phyloP scores from a whole-genome alignment of 331 rosid genomes.

The Dryas integrifolia region DNA sequence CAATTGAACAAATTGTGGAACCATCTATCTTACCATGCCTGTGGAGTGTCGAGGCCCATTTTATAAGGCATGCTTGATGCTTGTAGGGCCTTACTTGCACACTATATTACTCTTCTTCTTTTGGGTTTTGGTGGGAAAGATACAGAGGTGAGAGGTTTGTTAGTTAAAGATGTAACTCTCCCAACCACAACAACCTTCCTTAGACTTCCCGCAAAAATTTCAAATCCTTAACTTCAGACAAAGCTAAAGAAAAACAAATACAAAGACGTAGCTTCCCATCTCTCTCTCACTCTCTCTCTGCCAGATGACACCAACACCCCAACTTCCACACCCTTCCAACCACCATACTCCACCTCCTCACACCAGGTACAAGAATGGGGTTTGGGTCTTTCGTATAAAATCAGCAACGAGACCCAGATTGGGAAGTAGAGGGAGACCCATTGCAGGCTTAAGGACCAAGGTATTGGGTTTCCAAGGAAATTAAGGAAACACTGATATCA shows the following conservation, averaged over 20 bases:
- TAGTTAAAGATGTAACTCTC: slow-evolving; percentile 54
- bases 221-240: slow-evolving; percentile 23
- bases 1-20: not conserved
- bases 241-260: not conserved
- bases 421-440: slow-evolving; percentile 21
- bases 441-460: not conserved
- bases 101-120: not conserved
- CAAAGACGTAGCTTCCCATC: slow-evolving; percentile 53
- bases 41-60: not conserved
- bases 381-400: slow-evolving; percentile 47
- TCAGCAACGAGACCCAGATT: slow-evolving; percentile 25
- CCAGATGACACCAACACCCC: slow-evolving; percentile 45
- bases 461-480: slow-evolving; percentile 31
- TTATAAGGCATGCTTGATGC: not conserved
- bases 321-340: slow-evolving; percentile 46
- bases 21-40: too few species aligned
- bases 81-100: not conserved
- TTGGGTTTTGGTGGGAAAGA: slow-evolving; percentile 15
- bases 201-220: slow-evolving; percentile 76
- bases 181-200: slow-evolving; percentile 72
- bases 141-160: slow-evolving; percentile 12
- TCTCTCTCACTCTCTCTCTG: slow-evolving; percentile 27
- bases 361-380: slow-evolving; percentile 28
- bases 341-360: slow-evolving; percentile 31
- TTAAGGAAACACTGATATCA: slow-evolving; percentile 18